Percentiles rank a stretch among this genome's conserved stretches.
Conservation (phyloP, 306 rosid species). For the Macrotyloma uniflorum region DNA sequence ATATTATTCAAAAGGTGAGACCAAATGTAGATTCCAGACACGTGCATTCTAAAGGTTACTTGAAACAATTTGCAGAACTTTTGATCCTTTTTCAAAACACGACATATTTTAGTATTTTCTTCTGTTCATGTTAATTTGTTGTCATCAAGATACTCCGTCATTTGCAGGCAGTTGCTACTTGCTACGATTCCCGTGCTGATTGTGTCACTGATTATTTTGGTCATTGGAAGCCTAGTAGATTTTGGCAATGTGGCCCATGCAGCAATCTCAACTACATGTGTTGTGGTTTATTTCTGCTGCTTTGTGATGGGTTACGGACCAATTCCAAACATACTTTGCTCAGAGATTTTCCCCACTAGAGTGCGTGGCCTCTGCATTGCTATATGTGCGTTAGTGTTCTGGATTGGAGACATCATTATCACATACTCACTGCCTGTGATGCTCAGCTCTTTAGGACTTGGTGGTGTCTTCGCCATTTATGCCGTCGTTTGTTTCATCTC, state of each 20-base stretch:
- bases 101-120: neutral
- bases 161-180: conserved; percentile 69
- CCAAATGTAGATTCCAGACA: neutral
- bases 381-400: conserved; percentile 67
- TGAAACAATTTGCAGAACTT: too few relatives aligned
- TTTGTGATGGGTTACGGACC: conserved; percentile 83
- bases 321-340: conserved; percentile 76
- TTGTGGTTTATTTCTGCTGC: conserved; percentile 62
- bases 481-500: conserved; percentile 65
- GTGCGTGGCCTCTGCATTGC: conserved; percentile 89
- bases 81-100: too few relatives aligned
- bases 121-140: conserved; percentile 5
- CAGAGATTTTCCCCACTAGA: conserved; percentile 81
- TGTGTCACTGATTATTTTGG: conserved; percentile 55
- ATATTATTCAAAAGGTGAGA: neutral
- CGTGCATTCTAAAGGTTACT: neutral
- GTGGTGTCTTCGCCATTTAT: conserved; percentile 67
- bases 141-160: neutral
- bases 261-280: conserved; percentile 66
- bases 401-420: conserved; percentile 74
- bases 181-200: conserved; percentile 72
- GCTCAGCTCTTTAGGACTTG: conserved; percentile 65
- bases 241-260: conserved; percentile 59
- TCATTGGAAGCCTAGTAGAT: conserved; percentile 47
- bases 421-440: conserved; percentile 68